Base-by-base conservation (phyloP, 768 basidiomycete genomes). In the Tubosaeta brunneosetosa region DNA sequence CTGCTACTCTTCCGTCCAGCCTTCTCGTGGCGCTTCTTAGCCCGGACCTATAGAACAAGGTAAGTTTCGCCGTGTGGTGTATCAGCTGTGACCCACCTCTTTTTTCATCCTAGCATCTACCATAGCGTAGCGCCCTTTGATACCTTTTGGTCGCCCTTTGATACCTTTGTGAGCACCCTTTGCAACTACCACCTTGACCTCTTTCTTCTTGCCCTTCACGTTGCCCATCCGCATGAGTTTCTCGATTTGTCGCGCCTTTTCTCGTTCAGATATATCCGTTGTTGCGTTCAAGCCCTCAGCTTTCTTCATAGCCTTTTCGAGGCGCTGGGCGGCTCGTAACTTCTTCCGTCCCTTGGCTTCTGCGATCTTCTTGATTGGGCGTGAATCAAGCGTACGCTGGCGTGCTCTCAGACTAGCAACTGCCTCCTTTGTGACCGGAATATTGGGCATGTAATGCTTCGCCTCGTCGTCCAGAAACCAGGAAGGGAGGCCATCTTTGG, bases 391-490 rank as follows among this genome's bases (percentile, higher is more conserved):
- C 13, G 93, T 91, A 12, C 95, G 87, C 71, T 94, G 90, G 70
- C 90, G 92, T 19, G 88, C 90, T 29, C 89, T 84, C 29, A 99
- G 77, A 10, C 83, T 85, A 45, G 79, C 78, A 51, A 98, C 77
- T 10, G 97, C 97, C 67, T 98, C 97, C 69, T 95, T 98, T 1
- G 94, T 97, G 50, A 97, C 78, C n/a, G 97, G 97, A 43, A 98
- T 77, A 67, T 98, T 98, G 47, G 90, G 73, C 67, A 92, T 94
- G 79, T 95, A 97, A 66, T 88, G 79, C 61, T 93, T 93, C 13
- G 84, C 72, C 71, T 99, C 97, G 59, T 99, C 97, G 59, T 99
- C 97, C 32, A 98, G 76, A 78, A 99, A 98, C 97, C 97, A 99
- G 0, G 84, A 71, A 6, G 97, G 97, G 11, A 98, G 81, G 14